Percentiles rank a stretch among this genome's conserved stretches.
Conservation (phyloP, 768 basidiomycete species). For the Mycena polygramma region DNA sequence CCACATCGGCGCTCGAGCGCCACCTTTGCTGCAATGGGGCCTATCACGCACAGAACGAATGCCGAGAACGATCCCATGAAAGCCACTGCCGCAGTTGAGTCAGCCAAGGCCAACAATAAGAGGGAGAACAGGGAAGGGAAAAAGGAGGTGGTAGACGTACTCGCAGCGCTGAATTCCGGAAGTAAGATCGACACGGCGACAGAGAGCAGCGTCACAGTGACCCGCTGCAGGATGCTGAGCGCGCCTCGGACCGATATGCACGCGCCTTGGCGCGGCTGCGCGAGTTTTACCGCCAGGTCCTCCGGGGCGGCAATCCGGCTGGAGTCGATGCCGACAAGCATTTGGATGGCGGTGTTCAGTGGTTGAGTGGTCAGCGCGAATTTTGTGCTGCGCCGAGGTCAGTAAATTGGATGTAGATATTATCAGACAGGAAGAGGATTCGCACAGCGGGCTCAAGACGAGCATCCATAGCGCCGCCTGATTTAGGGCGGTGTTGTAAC, state of each 20-base stretch:
- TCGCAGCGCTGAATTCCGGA: slow-evolving; percentile 86
- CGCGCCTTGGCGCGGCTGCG: slow-evolving; percentile 35
- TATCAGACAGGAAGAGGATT: slow-evolving; percentile 24
- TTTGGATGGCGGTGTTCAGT: slow-evolving; percentile 89
- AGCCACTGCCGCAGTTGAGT: slow-evolving; percentile 61
- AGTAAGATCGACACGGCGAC: slow-evolving; percentile 82
- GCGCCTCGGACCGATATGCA: slow-evolving; percentile 52
- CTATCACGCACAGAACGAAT: slow-evolving; percentile 80
- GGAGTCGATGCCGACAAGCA: slow-evolving; percentile 75
- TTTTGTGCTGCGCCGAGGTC: slow-evolving; percentile 63
- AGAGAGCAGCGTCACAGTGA: slow-evolving; percentile 69
- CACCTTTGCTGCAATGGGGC: slow-evolving; percentile 82
- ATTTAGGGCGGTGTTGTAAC: slow-evolving; percentile 81
- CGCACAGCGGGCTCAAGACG: slow-evolving; percentile 82
- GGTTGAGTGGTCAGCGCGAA: slow-evolving; percentile 89
- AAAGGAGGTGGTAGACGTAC: slow-evolving; percentile 1
- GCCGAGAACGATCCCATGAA: slow-evolving; percentile 93
- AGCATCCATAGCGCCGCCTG: slow-evolving; percentile 87
- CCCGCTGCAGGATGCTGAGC: slow-evolving; percentile 67
- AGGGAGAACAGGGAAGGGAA: no score
- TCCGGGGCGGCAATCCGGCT: slow-evolving; percentile 51
- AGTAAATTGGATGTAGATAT: no score
- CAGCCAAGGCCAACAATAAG: neutral
- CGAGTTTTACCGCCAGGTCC: slow-evolving; percentile 53
- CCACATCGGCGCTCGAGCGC: slow-evolving; percentile 65